Percentiles rank a stretch among this genome's conserved stretches.
Evolutionary conservation across 129 eudicot species (phyloP).

Genomic region (Smallanthus sonchifolius): DNA sequence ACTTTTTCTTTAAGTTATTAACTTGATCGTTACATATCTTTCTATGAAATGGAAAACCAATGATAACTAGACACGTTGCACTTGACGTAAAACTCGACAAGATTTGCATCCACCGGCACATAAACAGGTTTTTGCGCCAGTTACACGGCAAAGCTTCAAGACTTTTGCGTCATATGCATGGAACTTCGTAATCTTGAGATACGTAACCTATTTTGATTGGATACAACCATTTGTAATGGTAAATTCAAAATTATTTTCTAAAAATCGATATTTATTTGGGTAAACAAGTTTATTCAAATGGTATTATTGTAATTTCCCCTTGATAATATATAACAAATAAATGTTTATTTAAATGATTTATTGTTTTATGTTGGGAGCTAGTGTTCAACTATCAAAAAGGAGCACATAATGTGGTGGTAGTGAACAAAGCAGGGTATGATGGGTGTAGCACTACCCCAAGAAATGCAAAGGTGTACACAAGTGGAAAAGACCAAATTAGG

Average conservation of each 20-base stretch:
- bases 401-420: constrained; percentile 63
- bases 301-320: not conserved
- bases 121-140: no score
- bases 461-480: constrained; percentile 45
- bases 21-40: no score
- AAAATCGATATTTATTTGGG: not conserved
- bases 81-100: no score
- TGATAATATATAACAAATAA: no score
- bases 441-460: constrained; percentile 38
- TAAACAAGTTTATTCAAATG: not conserved
- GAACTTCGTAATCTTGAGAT: no score
- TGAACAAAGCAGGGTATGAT: constrained; percentile 46
- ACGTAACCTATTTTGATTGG: not conserved
- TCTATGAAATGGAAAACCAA: no score
- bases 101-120: no score
- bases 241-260: no score
- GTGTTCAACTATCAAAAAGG: constrained; percentile 54
- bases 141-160: not conserved
- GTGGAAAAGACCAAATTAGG: constrained; percentile 53
- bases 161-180: not conserved
- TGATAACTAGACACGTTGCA: no score
- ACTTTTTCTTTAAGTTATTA: no score
- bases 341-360: not conserved
- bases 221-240: not conserved
- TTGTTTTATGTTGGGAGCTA: constrained; percentile 11